Percentiles rank a stretch among this genome's conserved stretches.
Evolutionary conservation across 2,329 filamentous ascomycete species (phyloP).

Genomic region (Aspergillus sp.): DNA sequence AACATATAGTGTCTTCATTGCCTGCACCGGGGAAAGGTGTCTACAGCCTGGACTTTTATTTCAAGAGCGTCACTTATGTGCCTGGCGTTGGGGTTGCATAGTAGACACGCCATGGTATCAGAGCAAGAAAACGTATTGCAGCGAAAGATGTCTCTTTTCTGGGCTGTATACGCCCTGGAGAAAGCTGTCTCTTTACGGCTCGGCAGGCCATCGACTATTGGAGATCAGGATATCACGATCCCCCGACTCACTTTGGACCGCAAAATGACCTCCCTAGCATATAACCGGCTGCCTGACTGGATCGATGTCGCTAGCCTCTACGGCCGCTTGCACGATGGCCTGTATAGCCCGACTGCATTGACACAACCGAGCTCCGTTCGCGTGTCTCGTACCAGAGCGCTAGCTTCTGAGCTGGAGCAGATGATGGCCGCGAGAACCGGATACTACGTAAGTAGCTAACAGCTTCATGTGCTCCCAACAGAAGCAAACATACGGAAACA

Average conservation of each 20-base stretch:
- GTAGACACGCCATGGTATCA: background rate
- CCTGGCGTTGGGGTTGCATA: slow-evolving; percentile 13
- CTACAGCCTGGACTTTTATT: slow-evolving; percentile 15
- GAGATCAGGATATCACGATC: slow-evolving; percentile 14
- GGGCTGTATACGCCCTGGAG: slow-evolving; percentile 9
- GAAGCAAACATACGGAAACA: too few species aligned
- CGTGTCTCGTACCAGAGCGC: slow-evolving; percentile 6
- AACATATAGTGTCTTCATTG: slow-evolving; percentile 8
- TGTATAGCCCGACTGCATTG: slow-evolving; percentile 17
- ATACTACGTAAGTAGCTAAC: background rate
- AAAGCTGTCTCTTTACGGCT: slow-evolving; percentile 13
- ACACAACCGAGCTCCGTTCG: slow-evolving; percentile 10
- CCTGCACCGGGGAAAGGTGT: slow-evolving; percentile 6
- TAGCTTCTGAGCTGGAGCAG: slow-evolving; percentile 11
- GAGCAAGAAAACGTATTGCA: background rate
- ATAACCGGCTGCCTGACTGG: slow-evolving; percentile 13
- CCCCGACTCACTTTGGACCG: slow-evolving; percentile 2
- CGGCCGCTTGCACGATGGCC: slow-evolving; percentile 12
- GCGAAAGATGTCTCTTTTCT: slow-evolving; percentile 10
- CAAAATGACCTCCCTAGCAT: slow-evolving; percentile 2
- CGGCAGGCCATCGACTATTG: slow-evolving; percentile 11
- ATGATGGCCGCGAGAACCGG: background rate
- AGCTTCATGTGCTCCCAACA: too few species aligned
- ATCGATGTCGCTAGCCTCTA: slow-evolving; percentile 17
- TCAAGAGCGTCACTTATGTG: slow-evolving; percentile 11